Evolutionary conservation across 1,139 yeast species (phyloP).

Genomic region (Kurtzmaniella quercitrusa): DNA sequence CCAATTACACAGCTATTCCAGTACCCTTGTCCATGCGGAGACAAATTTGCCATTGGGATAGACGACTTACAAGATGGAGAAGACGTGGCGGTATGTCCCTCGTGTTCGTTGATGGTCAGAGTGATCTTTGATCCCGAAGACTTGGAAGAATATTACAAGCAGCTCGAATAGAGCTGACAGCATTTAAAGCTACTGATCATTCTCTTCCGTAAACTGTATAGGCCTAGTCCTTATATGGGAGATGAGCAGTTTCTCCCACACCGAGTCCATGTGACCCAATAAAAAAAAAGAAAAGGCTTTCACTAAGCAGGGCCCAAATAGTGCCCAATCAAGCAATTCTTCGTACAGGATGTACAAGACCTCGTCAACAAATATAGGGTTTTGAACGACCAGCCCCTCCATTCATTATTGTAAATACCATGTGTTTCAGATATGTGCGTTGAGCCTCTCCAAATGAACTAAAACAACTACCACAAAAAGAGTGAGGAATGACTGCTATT

Average conservation of each 20-base stretch:
- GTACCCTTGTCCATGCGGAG: slow-evolving; percentile 99
- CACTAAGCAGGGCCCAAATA: too few relatives aligned
- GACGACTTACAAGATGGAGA: slow-evolving; percentile 90
- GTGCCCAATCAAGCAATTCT: too few relatives aligned
- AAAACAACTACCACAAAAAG: neutral
- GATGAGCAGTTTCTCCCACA: neutral
- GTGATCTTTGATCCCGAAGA: slow-evolving; percentile 74
- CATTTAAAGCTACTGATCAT: neutral
- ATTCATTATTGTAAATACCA: neutral
- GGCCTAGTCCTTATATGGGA: neutral
- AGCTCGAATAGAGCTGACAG: slow-evolving; percentile 7
- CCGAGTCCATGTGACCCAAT: too few relatives aligned
- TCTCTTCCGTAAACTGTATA: neutral
- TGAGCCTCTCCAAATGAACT: neutral
- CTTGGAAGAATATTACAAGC: slow-evolving; percentile 31
- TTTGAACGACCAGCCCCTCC: too few relatives aligned
- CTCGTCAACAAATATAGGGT: too few relatives aligned
- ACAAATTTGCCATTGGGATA: slow-evolving; percentile 78
- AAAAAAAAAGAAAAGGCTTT: too few relatives aligned
- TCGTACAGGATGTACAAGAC: too few relatives aligned
- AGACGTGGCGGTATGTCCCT: slow-evolving; percentile 93
- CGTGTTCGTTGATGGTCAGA: slow-evolving; percentile 89
- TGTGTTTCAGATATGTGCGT: neutral
- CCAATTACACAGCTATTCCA: slow-evolving; percentile 74
- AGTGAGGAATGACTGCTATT: neutral